Base-by-base conservation (phyloP, 495 filamentous ascomycete genomes). In the Lasiosphaeria hispida region DNA sequence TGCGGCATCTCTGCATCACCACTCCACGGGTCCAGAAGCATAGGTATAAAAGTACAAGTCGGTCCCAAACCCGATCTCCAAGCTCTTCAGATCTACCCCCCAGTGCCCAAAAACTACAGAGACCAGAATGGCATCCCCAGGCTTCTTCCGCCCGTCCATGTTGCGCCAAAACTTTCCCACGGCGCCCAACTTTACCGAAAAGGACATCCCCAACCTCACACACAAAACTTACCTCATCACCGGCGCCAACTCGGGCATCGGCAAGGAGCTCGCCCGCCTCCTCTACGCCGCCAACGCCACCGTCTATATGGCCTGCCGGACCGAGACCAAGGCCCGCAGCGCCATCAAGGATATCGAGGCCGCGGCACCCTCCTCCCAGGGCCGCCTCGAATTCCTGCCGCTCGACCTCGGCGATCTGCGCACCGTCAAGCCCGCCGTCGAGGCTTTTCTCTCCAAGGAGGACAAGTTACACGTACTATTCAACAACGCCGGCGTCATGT, bases 231-330 rank as follows among this genome's bases (percentile, higher is more conserved):
- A 30, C 23, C 23, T 30, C 23, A 30, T 30, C 23, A 30, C 23
- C 23, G 23, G 23, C 23, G 23, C 23, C 23, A 30, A 30, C 23
- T 30, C 69, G 23, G 77, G 77, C 14, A 40, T 79, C 41, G 79
- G 80, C 36, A 65, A 69, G 51, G 75, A 80, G 59, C 65, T 82
- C 6, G 64, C 70, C 36, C 64, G 58, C 34, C 72, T 76, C 17
- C 72, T 79, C 33, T 78, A 73, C 53, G 35, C 60, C 19, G 66
- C 67, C 34, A 66, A 71, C 37, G 78, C 68, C 33, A 81, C 67
- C n/a, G 72, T 82, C 42, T 82, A 82, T 62, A 65, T 82, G 30
- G 78, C 75, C n/a, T 69, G 70, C 15, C 76, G 81, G 44, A 72
- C 71, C 7, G 63, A 62, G 39, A 52, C 53, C 4, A 78, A 74